Evolutionary conservation across 2,329 filamentous ascomycete genomes (phyloP).

Genomic region (Colletotrichum horii): DNA sequence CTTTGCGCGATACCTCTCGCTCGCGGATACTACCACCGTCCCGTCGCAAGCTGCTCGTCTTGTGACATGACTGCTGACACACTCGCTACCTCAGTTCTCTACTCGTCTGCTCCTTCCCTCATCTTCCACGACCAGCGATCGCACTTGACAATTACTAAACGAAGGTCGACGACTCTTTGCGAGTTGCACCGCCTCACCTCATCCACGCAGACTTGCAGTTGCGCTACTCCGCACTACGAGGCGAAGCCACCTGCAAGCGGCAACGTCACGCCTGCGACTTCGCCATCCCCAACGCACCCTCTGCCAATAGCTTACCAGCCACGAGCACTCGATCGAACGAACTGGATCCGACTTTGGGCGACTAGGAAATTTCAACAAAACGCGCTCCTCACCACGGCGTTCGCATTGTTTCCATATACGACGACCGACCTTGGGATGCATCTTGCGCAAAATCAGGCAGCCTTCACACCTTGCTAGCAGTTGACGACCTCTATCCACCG

Average conservation of each 20-base stretch:
- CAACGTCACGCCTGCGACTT: background rate
- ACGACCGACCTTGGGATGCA: background rate
- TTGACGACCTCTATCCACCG: background rate
- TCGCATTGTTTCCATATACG: background rate
- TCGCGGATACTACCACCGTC: background rate
- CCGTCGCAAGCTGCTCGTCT: background rate
- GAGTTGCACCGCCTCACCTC: background rate
- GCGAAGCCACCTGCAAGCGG: background rate
- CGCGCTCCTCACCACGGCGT: background rate
- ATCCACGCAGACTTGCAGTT: background rate
- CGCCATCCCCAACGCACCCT: background rate
- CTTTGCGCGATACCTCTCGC: background rate
- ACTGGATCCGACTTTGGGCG: background rate
- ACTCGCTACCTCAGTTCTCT: background rate
- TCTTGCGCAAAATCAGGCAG: background rate
- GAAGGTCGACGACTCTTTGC: background rate
- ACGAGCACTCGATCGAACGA: background rate
- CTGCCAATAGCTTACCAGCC: background rate
- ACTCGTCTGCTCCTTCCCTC: background rate
- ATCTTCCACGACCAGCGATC: background rate
- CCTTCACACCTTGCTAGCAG: background rate
- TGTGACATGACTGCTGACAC: conserved; percentile 12
- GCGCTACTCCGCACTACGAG: background rate
- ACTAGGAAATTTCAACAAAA: background rate
- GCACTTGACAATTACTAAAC: background rate